Conservation (phyloP, 441 rosid species). For the Populus tomentosa region DNA sequence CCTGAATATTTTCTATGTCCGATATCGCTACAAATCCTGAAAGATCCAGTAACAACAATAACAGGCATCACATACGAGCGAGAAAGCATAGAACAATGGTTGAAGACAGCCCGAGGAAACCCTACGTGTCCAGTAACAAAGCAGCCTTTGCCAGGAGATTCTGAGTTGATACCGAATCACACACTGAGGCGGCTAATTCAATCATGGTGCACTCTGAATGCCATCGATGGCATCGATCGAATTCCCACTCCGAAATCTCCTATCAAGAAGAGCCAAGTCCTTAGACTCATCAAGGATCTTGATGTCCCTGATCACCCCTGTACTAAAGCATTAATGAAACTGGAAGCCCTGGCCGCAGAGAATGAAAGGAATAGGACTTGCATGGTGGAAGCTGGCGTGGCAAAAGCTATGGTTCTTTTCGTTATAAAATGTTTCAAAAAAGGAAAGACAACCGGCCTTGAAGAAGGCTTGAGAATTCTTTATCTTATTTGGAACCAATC, state of each 20-base stretch:
- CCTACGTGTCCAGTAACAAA: slow-evolving; percentile 49
- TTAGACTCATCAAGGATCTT: slow-evolving; percentile 32
- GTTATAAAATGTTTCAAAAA: slow-evolving; percentile 22
- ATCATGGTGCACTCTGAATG: slow-evolving; percentile 38
- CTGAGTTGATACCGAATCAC: slow-evolving; percentile 50
- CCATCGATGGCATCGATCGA: slow-evolving; percentile 22
- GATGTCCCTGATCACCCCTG: not conserved
- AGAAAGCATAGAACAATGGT: slow-evolving; percentile 65
- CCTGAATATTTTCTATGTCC: slow-evolving; percentile 63
- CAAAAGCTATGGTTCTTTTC: slow-evolving; percentile 24
- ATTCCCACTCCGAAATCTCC: slow-evolving; percentile 33
- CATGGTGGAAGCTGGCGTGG: slow-evolving; percentile 32
- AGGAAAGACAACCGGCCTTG: slow-evolving; percentile 18
- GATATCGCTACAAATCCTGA: slow-evolving; percentile 62
- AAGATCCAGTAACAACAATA: slow-evolving; percentile 59
- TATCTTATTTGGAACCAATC: slow-evolving; percentile 27
- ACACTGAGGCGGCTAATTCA: slow-evolving; percentile 45
- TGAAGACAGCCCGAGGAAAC: slow-evolving; percentile 19
- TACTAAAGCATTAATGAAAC: slow-evolving; percentile 16
- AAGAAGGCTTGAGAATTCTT: slow-evolving; percentile 36
- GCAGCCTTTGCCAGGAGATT: slow-evolving; percentile 37
- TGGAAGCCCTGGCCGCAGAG: slow-evolving; percentile 31
- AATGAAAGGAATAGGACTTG: slow-evolving; percentile 27
- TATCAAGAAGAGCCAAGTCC: slow-evolving; percentile 18
- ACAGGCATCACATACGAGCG: slow-evolving; percentile 76